Evolutionary conservation across 768 basidiomycete genomes (phyloP).

Genomic region (Lactarius pseudohatsudake): DNA sequence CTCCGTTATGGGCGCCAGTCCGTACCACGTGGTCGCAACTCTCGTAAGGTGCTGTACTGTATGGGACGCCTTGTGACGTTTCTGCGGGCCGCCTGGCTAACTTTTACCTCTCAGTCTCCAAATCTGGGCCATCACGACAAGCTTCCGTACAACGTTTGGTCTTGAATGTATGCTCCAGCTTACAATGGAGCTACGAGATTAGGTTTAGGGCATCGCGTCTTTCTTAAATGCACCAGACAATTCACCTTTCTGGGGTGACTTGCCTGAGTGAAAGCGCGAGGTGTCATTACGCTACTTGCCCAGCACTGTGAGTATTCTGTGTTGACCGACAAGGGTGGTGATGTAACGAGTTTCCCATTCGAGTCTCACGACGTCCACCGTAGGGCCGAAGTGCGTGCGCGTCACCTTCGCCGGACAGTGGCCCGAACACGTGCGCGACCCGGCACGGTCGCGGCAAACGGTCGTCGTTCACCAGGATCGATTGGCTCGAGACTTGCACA

Average conservation of each 20-base stretch:
- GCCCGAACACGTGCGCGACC: background rate
- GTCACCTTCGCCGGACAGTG: background rate
- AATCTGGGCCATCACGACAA: background rate
- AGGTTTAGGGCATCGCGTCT: background rate
- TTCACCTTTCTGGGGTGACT: background rate
- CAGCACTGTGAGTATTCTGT: background rate
- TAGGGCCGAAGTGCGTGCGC: background rate
- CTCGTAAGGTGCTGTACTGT: background rate
- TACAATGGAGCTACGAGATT: background rate
- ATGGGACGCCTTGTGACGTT: conserved; percentile 1
- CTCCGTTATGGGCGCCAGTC: background rate
- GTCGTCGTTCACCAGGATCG: background rate
- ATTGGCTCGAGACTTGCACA: background rate
- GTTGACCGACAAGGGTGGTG: background rate
- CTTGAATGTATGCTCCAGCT: background rate
- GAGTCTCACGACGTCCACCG: background rate
- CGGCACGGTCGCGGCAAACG: background rate
- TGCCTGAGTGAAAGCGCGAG: background rate
- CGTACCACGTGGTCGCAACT: background rate
- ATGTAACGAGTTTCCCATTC: background rate
- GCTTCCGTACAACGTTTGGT: background rate
- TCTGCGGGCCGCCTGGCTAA: background rate
- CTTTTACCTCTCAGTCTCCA: background rate
- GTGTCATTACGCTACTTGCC: background rate
- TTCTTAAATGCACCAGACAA: background rate